phyloP scores from a whole-genome alignment of 1,284 basidiomycete genomes.

The Agaricales sp. region DNA sequence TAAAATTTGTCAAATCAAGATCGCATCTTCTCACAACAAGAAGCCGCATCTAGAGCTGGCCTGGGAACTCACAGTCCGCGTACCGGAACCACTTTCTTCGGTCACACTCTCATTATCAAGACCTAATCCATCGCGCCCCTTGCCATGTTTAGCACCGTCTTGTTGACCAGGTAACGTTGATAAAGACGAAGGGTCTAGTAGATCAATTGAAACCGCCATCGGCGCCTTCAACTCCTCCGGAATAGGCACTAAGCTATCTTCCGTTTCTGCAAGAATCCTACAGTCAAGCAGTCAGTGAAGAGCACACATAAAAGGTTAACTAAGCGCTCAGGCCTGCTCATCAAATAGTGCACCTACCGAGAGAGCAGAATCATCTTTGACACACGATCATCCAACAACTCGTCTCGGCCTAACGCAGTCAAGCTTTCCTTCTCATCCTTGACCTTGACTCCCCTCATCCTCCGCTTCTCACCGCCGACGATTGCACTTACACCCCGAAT shows the following conservation, averaged over 20 bases:
- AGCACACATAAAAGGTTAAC: no score
- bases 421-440: constrained; percentile 69
- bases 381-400: constrained; percentile 57
- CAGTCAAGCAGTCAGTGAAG: constrained; percentile 16
- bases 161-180: constrained; percentile 13
- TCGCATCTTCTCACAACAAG: not conserved
- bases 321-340: not conserved
- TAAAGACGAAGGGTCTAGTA: constrained; percentile 33
- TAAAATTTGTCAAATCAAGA: not conserved
- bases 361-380: constrained; percentile 52
- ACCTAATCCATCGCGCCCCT: constrained; percentile 15
- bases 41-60: not conserved
- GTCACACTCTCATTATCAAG: constrained; percentile 19
- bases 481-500: constrained; percentile 31
- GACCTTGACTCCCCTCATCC: constrained; percentile 50
- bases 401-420: constrained; percentile 58
- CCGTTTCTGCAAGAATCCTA: constrained; percentile 13
- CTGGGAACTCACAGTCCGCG: not conserved
- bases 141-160: not conserved
- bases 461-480: constrained; percentile 14
- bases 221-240: constrained; percentile 55
- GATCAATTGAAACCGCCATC: constrained; percentile 47
- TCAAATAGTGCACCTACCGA: constrained; percentile 35
- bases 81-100: constrained; percentile 11
- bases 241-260: constrained; percentile 38